Evolutionary conservation across 1,139 yeast species (phyloP).

Genomic region (Pneumocystis carinii): DNA sequence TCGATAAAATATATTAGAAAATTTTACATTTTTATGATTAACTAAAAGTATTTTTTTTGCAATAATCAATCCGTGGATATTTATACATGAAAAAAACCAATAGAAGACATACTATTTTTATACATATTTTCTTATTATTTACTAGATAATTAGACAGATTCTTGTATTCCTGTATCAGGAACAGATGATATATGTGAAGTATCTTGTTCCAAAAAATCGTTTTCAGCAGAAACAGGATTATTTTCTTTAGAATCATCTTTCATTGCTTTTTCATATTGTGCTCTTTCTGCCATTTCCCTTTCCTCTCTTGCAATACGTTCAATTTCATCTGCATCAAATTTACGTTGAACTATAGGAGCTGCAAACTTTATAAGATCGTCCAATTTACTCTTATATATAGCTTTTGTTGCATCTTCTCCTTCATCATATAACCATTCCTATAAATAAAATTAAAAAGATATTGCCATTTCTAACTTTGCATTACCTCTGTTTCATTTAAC

Average conservation of each 20-base stretch:
- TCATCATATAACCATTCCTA: slow-evolving; percentile 91
- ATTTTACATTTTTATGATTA: background rate
- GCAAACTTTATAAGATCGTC: slow-evolving; percentile 94
- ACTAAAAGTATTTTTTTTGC: background rate
- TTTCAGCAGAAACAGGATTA: background rate
- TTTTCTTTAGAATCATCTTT: slow-evolving; percentile 2
- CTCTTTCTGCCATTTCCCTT: slow-evolving; percentile 65
- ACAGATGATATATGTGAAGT: background rate
- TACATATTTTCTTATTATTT: background rate
- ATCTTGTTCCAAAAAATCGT: slow-evolving; percentile 6
- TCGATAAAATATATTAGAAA: background rate
- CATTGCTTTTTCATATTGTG: slow-evolving; percentile 2
- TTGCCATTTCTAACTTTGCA: background rate
- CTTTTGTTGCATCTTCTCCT: slow-evolving; percentile 92
- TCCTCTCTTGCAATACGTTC: slow-evolving; percentile 72
- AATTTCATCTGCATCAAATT: slow-evolving; percentile 87
- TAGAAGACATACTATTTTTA: background rate
- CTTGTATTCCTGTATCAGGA: slow-evolving; percentile 8
- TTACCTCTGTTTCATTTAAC: slow-evolving; percentile 61
- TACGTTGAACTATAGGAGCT: slow-evolving; percentile 90
- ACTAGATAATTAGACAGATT: slow-evolving; percentile 4
- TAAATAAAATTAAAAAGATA: background rate
- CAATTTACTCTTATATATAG: slow-evolving; percentile 91
- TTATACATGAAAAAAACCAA: background rate
- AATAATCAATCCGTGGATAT: background rate